phyloP scores from a whole-genome alignment of 306 rosid genomes.

The Aeschynomene evenia region DNA sequence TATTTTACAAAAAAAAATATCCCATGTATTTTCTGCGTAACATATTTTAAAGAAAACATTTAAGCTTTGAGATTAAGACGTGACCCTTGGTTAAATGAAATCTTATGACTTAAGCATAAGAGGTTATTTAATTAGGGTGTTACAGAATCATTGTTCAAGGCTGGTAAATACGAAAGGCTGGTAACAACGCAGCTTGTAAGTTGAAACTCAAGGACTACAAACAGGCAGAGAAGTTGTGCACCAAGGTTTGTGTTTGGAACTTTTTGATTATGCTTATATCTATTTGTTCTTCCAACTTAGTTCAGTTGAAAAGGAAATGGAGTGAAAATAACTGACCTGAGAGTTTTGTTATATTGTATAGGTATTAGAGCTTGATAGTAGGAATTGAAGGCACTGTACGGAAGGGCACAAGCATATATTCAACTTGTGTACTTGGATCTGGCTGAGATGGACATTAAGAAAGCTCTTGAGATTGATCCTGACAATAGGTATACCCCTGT shows the following conservation, averaged over 20 bases:
- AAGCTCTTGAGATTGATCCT: constrained; percentile 92
- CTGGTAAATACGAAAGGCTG: constrained; percentile 56
- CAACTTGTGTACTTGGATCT: constrained; percentile 78
- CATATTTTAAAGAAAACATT: too few species aligned
- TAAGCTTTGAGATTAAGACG: too few species aligned
- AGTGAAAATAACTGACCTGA: neutral
- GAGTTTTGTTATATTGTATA: constrained; percentile 15
- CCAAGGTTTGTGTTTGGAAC: constrained; percentile 52
- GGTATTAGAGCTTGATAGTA: constrained; percentile 76
- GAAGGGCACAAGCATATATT: constrained; percentile 91
- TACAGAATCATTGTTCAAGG: constrained; percentile 48
- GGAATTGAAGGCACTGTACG: constrained; percentile 79
- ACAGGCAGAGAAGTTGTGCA: constrained; percentile 70
- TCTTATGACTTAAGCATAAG: constrained; percentile 51
- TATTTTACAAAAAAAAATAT: too few species aligned
- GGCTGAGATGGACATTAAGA: constrained; percentile 88
- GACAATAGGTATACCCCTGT: constrained; percentile 53
- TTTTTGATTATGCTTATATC: neutral
- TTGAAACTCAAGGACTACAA: constrained; percentile 79
- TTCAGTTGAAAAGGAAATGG: neutral
- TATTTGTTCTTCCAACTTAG: neutral
- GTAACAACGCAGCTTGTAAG: constrained; percentile 77
- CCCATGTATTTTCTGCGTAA: too few species aligned
- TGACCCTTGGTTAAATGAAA: too few species aligned
- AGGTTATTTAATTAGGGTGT: too few species aligned